Percentiles rank a stretch among this genome's conserved stretches.
Evolutionary conservation across 192 early-diverging fungal genomes (phyloP).

Genomic region (Coemansia sp.): DNA sequence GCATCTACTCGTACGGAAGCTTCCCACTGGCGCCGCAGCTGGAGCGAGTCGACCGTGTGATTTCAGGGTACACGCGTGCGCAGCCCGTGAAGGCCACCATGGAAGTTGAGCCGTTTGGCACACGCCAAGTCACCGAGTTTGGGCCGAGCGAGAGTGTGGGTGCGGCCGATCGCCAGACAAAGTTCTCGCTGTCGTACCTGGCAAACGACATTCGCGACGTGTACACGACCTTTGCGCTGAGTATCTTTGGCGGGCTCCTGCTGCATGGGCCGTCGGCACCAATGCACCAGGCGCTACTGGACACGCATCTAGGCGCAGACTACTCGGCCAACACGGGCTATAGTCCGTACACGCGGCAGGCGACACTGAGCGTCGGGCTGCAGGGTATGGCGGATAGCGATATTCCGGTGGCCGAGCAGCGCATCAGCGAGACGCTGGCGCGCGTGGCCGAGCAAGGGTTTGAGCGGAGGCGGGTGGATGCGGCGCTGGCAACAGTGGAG

Average conservation of each 20-base stretch:
- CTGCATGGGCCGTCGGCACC: constrained; percentile 83
- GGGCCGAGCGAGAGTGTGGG: constrained; percentile 42
- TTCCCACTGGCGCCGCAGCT: constrained; percentile 74
- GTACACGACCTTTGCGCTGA: constrained; percentile 78
- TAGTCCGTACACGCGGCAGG: constrained; percentile 53
- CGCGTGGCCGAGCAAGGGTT: constrained; percentile 69
- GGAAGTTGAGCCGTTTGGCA: constrained; percentile 48
- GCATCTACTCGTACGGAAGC: constrained; percentile 86
- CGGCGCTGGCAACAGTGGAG: constrained; percentile 83
- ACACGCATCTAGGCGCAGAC: constrained; percentile 81
- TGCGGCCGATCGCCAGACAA: constrained; percentile 66
- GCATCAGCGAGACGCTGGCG: constrained; percentile 64
- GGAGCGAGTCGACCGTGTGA: constrained; percentile 55
- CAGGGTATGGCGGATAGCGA: constrained; percentile 74
- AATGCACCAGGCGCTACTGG: constrained; percentile 91
- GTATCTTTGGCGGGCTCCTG: constrained; percentile 73
- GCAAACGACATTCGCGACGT: constrained; percentile 73
- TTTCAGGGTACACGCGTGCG: constrained; percentile 55
- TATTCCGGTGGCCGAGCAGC: constrained; percentile 57
- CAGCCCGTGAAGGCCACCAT: constrained; percentile 48
- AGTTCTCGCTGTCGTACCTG: constrained; percentile 67
- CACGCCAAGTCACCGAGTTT: constrained; percentile 36
- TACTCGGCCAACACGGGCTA: constrained; percentile 92
- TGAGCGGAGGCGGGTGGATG: constrained; percentile 68
- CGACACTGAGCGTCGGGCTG: constrained; percentile 77